Base-by-base conservation (phyloP, 257 asterid genomes). In the Paulownia fortunei region DNA sequence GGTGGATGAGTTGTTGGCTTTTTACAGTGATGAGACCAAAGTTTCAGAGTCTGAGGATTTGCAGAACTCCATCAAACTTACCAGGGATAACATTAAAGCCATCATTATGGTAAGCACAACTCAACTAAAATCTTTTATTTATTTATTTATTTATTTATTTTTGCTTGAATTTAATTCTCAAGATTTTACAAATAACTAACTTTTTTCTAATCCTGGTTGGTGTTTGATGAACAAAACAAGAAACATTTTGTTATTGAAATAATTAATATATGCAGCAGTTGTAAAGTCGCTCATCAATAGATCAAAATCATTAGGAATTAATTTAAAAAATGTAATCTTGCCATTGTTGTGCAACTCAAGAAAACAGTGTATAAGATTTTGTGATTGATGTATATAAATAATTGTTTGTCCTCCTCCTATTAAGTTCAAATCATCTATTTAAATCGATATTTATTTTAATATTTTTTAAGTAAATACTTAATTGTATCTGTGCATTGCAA, bases 1-100 rank as follows among this genome's bases (percentile, higher is more conserved):
- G 98, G 98, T 94, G 71, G 98, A 94, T 82, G 98, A 92, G n/a
- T 78, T 94, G 36, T 78, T 94, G 27, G 96, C 87, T 12, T 92
- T 94, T 67, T 92, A 91, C 79, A 83, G 92, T 72, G 94, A 89
- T 9, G 89, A 83, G 19, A 83, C 84, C 0, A 83, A 74, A 63
- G 88, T 81, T 15, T 44, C 72, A 1, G 97, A 88, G 13, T 41
- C 81, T 3, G 98, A 94, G 19, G 98, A 92, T 85, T 82, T 87
- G 84, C 94, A 94, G 72, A 92, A 84, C 71, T 72, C 94, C 0
- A 81, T 91, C 70, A 89, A 76, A 21, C 94, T 94, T 18, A 89
- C 96, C 0, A 89, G 87, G 84, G 81, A 86, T 70, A 91, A 94
- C 64, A 94, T 94, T 56, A 94, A 94, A 64, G 98, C 97, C 60